Evolutionary conservation across 192 early-diverging fungal species (phyloP).

Genomic region (Chytriomyces sp.): DNA sequence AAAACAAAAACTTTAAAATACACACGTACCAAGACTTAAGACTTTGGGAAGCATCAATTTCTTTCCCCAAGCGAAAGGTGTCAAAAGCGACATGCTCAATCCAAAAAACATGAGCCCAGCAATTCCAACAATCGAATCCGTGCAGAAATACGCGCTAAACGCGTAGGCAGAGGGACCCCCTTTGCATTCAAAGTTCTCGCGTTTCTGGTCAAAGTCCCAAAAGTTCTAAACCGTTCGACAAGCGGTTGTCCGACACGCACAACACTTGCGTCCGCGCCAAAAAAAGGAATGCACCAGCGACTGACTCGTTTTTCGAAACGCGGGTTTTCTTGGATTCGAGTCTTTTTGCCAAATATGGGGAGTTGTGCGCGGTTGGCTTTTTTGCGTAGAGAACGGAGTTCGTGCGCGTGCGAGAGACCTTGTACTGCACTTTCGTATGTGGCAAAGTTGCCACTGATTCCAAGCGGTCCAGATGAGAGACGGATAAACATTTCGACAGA

Average conservation of each 20-base stretch:
- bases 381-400: constrained; percentile 37
- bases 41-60: constrained; percentile 62
- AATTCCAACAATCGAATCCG: constrained; percentile 45
- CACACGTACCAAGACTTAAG: constrained; percentile 56
- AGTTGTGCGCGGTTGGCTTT: constrained; percentile 26
- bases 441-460: constrained; percentile 61
- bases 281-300: constrained; percentile 34
- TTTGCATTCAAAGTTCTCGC: not conserved
- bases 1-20: not conserved
- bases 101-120: constrained; percentile 44
- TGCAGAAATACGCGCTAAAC: constrained; percentile 65
- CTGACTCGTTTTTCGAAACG: constrained; percentile 26
- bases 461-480: constrained; percentile 52
- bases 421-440: constrained; percentile 66
- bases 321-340: constrained; percentile 50
- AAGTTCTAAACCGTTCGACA: constrained; percentile 2
- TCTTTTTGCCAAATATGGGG: constrained; percentile 48
- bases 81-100: constrained; percentile 54
- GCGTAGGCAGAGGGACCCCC: constrained; percentile 50
- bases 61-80: constrained; percentile 58
- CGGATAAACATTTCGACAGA: constrained; percentile 67
- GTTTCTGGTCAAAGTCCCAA: not conserved
- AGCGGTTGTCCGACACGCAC: constrained; percentile 64
- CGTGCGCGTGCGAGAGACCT: constrained; percentile 31
- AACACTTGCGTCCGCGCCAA: constrained; percentile 43